These are phyloP conservation scores for Candolleomyces eurysporus DNA, from an alignment of 768 basidiomycete species.

Conservation along the genomic window DNA sequence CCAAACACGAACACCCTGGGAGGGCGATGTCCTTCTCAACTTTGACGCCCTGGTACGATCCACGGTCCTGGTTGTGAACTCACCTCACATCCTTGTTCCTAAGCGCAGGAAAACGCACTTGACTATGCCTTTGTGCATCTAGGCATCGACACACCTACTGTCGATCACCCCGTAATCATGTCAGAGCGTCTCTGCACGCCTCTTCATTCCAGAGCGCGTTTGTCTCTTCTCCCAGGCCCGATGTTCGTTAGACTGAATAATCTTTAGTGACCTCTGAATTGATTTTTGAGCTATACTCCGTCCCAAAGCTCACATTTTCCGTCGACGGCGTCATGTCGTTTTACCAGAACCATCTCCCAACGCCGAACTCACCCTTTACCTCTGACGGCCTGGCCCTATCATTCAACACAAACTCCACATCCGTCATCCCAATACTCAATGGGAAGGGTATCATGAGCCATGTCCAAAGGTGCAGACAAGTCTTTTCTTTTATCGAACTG, in stretches of 20 bases:
- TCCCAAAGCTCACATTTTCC: slow-evolving; percentile 83
- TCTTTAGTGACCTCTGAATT: slow-evolving; percentile 87
- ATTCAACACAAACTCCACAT: slow-evolving; percentile 89
- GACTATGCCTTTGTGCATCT: slow-evolving; percentile 90
- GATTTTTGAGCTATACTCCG: slow-evolving; percentile 90
- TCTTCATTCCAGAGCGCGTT: slow-evolving; percentile 82
- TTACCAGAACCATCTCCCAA: slow-evolving; percentile 68
- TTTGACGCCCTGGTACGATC: slow-evolving; percentile 87
- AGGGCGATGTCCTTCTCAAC: slow-evolving; percentile 90
- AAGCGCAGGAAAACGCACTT: slow-evolving; percentile 84
- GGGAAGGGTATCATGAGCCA: slow-evolving; percentile 84
- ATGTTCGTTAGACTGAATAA: background rate
- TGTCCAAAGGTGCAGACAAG: slow-evolving; percentile 66
- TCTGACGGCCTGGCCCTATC: slow-evolving; percentile 85
- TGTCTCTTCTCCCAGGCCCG: slow-evolving; percentile 27
- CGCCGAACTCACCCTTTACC: slow-evolving; percentile 33
- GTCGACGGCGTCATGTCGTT: slow-evolving; percentile 93
- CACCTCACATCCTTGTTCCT: slow-evolving; percentile 18
- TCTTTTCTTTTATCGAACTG: background rate
- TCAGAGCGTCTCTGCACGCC: slow-evolving; percentile 89
- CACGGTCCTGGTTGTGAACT: slow-evolving; percentile 10
- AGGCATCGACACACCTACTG: slow-evolving; percentile 70
- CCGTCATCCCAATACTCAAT: slow-evolving; percentile 81
- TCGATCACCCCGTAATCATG: slow-evolving; percentile 92
- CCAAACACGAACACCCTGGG: slow-evolving; percentile 83